Conservation (phyloP, 345 rosid species). For the Trapa incisa region DNA sequence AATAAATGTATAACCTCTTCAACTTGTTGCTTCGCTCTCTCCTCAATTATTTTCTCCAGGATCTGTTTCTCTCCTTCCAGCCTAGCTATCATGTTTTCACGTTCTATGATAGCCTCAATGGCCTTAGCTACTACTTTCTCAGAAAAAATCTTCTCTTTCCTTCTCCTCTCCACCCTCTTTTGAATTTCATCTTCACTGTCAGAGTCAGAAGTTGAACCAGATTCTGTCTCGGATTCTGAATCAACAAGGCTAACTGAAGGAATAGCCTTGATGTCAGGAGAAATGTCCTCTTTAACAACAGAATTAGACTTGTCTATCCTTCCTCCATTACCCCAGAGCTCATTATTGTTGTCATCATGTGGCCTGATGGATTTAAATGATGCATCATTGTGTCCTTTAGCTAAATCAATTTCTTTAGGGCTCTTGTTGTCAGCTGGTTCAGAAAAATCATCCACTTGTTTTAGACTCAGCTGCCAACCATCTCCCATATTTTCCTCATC, state of each 20-base stretch:
- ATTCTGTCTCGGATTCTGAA: slow-evolving; percentile 49
- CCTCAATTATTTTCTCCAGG: slow-evolving; percentile 87
- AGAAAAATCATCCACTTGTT: slow-evolving; percentile 21
- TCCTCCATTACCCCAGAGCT: slow-evolving; percentile 19
- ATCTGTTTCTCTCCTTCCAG: slow-evolving; percentile 93
- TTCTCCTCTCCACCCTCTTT: slow-evolving; percentile 54
- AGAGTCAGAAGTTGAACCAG: slow-evolving; percentile 66
- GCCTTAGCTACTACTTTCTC: slow-evolving; percentile 77
- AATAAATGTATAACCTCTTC: slow-evolving; percentile 50
- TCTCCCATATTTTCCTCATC: slow-evolving; percentile 22
- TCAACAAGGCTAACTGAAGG: slow-evolving; percentile 24
- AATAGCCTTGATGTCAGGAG: slow-evolving; percentile 31
- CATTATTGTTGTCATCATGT: slow-evolving; percentile 23
- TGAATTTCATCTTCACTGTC: slow-evolving; percentile 51
- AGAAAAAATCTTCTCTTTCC: slow-evolving; percentile 58
- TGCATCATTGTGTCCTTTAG: slow-evolving; percentile 17
- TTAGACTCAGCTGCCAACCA: slow-evolving; percentile 18
- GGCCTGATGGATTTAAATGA: slow-evolving; percentile 21
- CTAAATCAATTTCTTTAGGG: slow-evolving; percentile 14
- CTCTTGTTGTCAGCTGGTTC: slow-evolving; percentile 13
- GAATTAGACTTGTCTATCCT: slow-evolving; percentile 23
- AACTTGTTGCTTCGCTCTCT: slow-evolving; percentile 84
- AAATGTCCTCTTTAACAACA: slow-evolving; percentile 17
- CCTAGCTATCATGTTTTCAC: slow-evolving; percentile 75
- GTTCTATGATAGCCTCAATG: slow-evolving; percentile 58